Percentiles rank a stretch among this genome's conserved stretches.
phyloP scores from a whole-genome alignment of 352 stramenopile genomes.

The Phytophthora megakarya region DNA sequence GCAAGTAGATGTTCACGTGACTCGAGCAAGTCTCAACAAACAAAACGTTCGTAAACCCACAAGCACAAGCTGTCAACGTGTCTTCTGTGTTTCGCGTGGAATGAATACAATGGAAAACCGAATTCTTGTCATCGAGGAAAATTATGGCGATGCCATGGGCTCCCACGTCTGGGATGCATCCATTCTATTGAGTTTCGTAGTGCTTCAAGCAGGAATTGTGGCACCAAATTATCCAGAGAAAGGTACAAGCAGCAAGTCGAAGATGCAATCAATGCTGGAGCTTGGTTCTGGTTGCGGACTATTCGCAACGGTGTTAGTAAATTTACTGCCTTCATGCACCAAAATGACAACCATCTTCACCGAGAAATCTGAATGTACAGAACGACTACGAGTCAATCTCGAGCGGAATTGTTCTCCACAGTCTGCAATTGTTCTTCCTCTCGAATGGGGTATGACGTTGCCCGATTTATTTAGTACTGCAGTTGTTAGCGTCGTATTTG shows the following conservation, averaged over 20 bases:
- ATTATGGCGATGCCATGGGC: slow-evolving; percentile 72
- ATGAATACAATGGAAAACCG: neutral
- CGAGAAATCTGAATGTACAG: slow-evolving; percentile 39
- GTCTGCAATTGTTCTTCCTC: slow-evolving; percentile 10
- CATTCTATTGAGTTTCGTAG: slow-evolving; percentile 51
- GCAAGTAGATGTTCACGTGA: slow-evolving; percentile 23
- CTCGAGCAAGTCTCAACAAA: neutral
- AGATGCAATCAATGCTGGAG: slow-evolving; percentile 36
- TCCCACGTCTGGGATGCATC: slow-evolving; percentile 73
- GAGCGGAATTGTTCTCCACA: slow-evolving; percentile 20
- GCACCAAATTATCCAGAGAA: neutral
- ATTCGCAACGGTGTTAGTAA: slow-evolving; percentile 41
- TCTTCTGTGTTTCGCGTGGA: slow-evolving; percentile 3
- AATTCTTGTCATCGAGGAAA: slow-evolving; percentile 48
- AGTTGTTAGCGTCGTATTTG: slow-evolving; percentile 41
- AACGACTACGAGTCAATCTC: slow-evolving; percentile 41
- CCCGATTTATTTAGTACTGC: neutral
- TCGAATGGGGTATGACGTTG: slow-evolving; percentile 43
- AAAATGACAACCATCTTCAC: slow-evolving; percentile 31
- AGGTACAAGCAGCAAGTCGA: too few relatives aligned
- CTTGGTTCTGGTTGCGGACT: slow-evolving; percentile 56
- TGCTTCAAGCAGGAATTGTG: slow-evolving; percentile 22
- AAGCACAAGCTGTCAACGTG: slow-evolving; percentile 19
- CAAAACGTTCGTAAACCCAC: neutral
- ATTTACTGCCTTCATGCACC: neutral